Evolutionary conservation across 2,329 filamentous ascomycete species (phyloP), one percentile per base, ranked within the genome.

Genomic region (Aspergillus piperis): DNA sequence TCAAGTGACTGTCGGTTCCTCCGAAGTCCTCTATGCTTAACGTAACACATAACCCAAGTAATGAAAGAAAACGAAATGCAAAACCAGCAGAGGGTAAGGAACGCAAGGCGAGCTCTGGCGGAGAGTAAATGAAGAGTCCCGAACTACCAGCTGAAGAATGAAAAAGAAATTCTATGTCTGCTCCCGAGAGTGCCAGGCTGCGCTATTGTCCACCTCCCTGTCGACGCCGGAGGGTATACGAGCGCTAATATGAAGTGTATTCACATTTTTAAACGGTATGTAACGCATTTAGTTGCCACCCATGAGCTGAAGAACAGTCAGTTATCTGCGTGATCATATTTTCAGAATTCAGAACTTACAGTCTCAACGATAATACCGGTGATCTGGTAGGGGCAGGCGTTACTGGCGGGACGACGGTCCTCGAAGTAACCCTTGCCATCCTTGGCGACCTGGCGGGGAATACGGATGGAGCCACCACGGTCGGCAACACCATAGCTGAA

Each of bases 371-470:
- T 88, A 73, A 92, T 90, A 78, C 88, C 90, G 64, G 90, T 88
- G 73, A 88, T 91, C 80, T 92, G 90, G 81, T 96, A 95, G 62
- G 91, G 91, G 78, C 93, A 90, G 66, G 88, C 91, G 78, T 95
- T 96, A 74, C 90, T 94, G 59, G 92, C 92, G 60, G 89, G 89
- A 66, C 89, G 86, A 75, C 90, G 86, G 67, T 92, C 89, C 80
- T 97, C 92, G 68, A 97, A 96, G 86, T 97, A 97, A 66, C 93
- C 93, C 82, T 90, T 95, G 78, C 92, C 92, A 79, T 96, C 91
- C 76, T 90, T 88, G 52, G 90, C 92, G 70, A 86, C 87, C 71
- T 92, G 88, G 72, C 92, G 89, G 71, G 93, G 93, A 70, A 99
- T 95, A 78, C 95, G 91, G 73, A 98, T 93, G 41, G 90, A 96